These are phyloP conservation scores for Pleurotus giganteus DNA, from an alignment of 768 basidiomycete species.

Conservation along the genomic window DNA sequence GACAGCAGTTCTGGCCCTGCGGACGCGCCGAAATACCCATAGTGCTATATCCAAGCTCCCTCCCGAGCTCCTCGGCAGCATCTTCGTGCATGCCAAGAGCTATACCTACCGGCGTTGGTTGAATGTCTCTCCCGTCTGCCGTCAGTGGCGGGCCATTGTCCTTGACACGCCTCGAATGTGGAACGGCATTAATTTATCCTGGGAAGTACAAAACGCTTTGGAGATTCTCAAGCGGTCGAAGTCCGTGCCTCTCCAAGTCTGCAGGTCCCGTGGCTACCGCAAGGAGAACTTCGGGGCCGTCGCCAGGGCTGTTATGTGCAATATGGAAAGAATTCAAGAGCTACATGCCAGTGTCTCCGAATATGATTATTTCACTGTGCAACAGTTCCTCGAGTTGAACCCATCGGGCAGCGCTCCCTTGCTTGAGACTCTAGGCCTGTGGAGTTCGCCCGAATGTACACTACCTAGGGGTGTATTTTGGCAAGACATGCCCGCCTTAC, in stretches of 20 bases:
- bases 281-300: not conserved
- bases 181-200: not conserved
- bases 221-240: not conserved
- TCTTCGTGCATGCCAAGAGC: not conserved
- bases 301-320: not conserved
- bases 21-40: not conserved
- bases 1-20: not conserved
- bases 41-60: not conserved
- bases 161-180: not conserved
- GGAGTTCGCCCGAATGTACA: not conserved
- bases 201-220: not conserved
- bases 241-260: not conserved
- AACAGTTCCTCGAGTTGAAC: not conserved
- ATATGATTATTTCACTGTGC: not conserved
- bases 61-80: not conserved
- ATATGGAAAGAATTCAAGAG: not conserved
- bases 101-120: not conserved
- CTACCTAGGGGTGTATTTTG: no score
- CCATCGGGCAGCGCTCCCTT: not conserved
- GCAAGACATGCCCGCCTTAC: not conserved
- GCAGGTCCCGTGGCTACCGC: not conserved
- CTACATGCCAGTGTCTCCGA: not conserved
- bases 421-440: not conserved
- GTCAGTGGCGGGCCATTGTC: not conserved
- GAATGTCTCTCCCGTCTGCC: slow-evolving; percentile 1